phyloP scores from a whole-genome alignment of 495 filamentous ascomycete genomes.

The Pyronema domesticum region DNA sequence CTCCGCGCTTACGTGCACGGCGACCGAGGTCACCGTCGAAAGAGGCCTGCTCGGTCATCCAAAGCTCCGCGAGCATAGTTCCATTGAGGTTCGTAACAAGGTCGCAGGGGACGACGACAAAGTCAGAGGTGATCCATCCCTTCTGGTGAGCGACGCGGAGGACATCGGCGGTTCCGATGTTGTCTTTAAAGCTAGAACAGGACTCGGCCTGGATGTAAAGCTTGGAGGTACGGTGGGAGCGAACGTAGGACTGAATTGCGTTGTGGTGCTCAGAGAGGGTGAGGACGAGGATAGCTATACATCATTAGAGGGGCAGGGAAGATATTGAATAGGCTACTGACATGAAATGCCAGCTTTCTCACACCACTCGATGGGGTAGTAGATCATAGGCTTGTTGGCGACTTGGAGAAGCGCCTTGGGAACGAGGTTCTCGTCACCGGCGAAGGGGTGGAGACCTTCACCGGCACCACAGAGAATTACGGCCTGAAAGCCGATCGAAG shows the following conservation, averaged over 20 bases:
- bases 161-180: constrained; percentile 64
- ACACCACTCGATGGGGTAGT: constrained; percentile 83
- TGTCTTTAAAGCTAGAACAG: constrained; percentile 22
- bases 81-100: constrained; percentile 79
- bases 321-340: background rate
- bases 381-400: constrained; percentile 91
- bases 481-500: constrained; percentile 72
- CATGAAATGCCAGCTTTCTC: constrained; percentile 19
- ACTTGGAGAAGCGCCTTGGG: constrained; percentile 84
- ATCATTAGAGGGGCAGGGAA: background rate
- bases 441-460: constrained; percentile 79
- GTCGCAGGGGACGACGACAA: constrained; percentile 83
- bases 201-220: constrained; percentile 18
- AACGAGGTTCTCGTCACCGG: constrained; percentile 49
- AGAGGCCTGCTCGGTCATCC: constrained; percentile 72
- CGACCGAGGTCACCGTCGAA: constrained; percentile 32
- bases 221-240: constrained; percentile 22
- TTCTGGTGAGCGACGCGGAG: constrained; percentile 39
- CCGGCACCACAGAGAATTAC: constrained; percentile 86
- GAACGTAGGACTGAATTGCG: constrained; percentile 22
- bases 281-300: constrained; percentile 21
- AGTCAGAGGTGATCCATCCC: constrained; percentile 53
- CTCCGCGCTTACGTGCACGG: constrained; percentile 6
- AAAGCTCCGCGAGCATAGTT: constrained; percentile 63
- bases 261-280: constrained; percentile 21